Conservation (phyloP, 2,329 filamentous ascomycete species). For the Fusarium decemcellulare region DNA sequence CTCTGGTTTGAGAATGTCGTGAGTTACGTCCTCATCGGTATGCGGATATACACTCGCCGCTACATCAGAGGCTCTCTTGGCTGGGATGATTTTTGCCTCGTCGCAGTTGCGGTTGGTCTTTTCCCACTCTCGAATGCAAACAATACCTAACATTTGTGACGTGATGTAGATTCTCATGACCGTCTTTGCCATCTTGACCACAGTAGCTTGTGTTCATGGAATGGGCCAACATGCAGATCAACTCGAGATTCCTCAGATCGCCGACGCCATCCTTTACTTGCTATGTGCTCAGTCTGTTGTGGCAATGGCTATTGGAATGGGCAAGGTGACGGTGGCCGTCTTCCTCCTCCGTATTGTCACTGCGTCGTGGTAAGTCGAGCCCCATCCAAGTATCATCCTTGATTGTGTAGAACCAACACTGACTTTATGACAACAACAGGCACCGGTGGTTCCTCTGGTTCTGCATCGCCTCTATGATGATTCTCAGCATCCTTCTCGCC, state of each 20-base stretch:
- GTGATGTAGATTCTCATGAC: slow-evolving; percentile 20
- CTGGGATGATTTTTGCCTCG: slow-evolving; percentile 26
- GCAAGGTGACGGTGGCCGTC: slow-evolving; percentile 23
- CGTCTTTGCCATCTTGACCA: slow-evolving; percentile 17
- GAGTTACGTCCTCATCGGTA: slow-evolving; percentile 13
- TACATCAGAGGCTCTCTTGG: slow-evolving; percentile 27
- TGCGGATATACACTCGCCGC: slow-evolving; percentile 22
- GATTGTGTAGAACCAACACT: neutral
- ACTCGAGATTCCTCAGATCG: slow-evolving; percentile 8
- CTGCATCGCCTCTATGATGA: slow-evolving; percentile 24
- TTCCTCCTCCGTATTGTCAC: slow-evolving; percentile 29
- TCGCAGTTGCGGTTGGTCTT: slow-evolving; percentile 16
- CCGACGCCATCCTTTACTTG: slow-evolving; percentile 14
- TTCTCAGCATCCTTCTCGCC: slow-evolving; percentile 15
- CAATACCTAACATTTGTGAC: neutral
- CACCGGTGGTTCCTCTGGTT: slow-evolving; percentile 30
- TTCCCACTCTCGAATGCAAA: neutral
- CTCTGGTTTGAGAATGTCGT: slow-evolving; percentile 25
- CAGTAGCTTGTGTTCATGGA: slow-evolving; percentile 10
- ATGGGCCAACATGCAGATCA: slow-evolving; percentile 27
- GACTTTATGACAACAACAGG: neutral
- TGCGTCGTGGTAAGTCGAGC: slow-evolving; percentile 18
- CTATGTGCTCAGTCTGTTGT: slow-evolving; percentile 19
- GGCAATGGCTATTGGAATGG: slow-evolving; percentile 26
- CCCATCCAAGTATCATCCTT: neutral